phyloP scores from a whole-genome alignment of 108 stramenopile genomes.

The Nitzschia palea region DNA sequence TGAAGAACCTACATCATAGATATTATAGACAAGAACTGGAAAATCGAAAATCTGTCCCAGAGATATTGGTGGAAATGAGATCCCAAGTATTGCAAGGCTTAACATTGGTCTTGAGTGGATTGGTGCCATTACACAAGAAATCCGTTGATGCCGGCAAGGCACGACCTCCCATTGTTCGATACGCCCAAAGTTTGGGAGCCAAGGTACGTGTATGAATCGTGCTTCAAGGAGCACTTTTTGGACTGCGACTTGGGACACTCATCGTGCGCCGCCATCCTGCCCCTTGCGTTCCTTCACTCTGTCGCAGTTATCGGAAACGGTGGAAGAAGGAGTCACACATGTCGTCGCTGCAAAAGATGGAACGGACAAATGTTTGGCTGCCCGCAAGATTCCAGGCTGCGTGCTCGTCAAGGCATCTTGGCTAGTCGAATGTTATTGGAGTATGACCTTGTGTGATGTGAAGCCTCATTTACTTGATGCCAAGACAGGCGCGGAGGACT shows the following conservation, averaged over 20 bases:
- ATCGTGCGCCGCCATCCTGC: too few species aligned
- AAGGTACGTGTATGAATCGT: conserved; percentile 28
- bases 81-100: conserved; percentile 42
- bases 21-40: conserved; percentile 57
- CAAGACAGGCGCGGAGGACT: neutral
- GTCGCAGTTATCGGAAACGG: conserved; percentile 30
- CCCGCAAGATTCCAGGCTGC: conserved; percentile 67
- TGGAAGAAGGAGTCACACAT: conserved; percentile 56
- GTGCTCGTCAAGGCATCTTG: conserved; percentile 65
- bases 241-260: too few species aligned
- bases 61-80: conserved; percentile 59
- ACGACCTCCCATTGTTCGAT: conserved; percentile 69
- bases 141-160: conserved; percentile 3
- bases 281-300: conserved; percentile 15
- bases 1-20: conserved; percentile 57
- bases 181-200: conserved; percentile 78
- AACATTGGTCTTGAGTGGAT: conserved; percentile 70
- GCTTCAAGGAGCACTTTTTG: neutral
- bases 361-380: conserved; percentile 70
- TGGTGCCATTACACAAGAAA: conserved; percentile 73
- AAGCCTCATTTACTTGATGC: conserved; percentile 27
- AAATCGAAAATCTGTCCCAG: conserved; percentile 56
- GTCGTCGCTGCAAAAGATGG: conserved; percentile 81
- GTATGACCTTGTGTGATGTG: conserved; percentile 51
- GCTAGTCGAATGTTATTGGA: conserved; percentile 88